These are phyloP conservation scores for Asterochloris erici DNA, from an alignment of 139 green algal species.

Conservation along the genomic window DNA sequence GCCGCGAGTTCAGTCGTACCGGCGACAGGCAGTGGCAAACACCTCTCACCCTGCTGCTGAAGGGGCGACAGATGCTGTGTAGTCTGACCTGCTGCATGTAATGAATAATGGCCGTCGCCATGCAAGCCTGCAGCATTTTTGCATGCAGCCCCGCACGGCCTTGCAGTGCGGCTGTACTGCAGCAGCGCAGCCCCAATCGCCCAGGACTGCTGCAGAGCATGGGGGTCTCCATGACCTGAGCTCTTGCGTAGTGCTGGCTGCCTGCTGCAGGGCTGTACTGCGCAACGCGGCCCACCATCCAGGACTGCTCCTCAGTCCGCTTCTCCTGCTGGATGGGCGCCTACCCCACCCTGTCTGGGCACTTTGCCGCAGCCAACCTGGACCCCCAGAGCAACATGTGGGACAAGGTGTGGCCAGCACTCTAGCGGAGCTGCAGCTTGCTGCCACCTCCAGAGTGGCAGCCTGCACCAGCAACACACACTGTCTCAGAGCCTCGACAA, in stretches of 20 bases:
- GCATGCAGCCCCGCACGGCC: too few relatives aligned
- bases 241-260: neutral
- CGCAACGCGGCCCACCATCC: conserved; percentile 51
- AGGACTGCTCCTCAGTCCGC: conserved; percentile 29
- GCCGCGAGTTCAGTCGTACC: too few relatives aligned
- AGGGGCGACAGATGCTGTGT: too few relatives aligned
- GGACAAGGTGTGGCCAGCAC: conserved; percentile 37
- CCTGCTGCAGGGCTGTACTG: conserved; percentile 52
- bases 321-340: conserved; percentile 57
- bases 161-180: too few relatives aligned
- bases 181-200: too few relatives aligned
- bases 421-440: neutral
- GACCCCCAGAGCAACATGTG: conserved; percentile 61
- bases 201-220: neutral
- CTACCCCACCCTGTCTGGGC: conserved; percentile 42
- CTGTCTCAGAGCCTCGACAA: too few relatives aligned
- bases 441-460: neutral
- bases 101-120: too few relatives aligned
- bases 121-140: too few relatives aligned
- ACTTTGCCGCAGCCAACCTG: conserved; percentile 56
- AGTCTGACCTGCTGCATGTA: too few relatives aligned
- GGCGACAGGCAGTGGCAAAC: too few relatives aligned
- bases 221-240: neutral
- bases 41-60: too few relatives aligned
- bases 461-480: neutral